Conservation (phyloP, 2,329 filamentous ascomycete species). For the Sphaerulina musiva region DNA sequence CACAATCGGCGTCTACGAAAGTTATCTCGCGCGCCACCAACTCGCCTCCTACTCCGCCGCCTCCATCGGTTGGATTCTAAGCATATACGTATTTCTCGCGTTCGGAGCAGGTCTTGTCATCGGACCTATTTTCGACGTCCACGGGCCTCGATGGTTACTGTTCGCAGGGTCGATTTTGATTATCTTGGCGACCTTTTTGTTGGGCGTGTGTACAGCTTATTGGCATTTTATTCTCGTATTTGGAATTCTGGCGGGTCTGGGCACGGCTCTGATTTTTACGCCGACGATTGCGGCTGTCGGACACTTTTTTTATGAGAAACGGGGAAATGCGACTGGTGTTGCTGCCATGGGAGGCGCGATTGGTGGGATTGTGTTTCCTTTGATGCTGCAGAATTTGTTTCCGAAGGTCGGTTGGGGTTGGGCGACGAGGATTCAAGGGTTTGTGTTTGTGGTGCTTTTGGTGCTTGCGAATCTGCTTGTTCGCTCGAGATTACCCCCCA, state of each 20-base stretch:
- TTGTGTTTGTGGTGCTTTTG: conserved; percentile 39
- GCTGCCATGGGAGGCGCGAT: conserved; percentile 60
- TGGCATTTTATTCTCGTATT: conserved; percentile 51
- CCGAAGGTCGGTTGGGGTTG: conserved; percentile 39
- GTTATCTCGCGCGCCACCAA: conserved; percentile 23
- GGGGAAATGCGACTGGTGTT: conserved; percentile 73
- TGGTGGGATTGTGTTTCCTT: conserved; percentile 42
- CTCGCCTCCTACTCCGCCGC: conserved; percentile 19
- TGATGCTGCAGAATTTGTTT: conserved; percentile 39
- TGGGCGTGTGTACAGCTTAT: conserved; percentile 55
- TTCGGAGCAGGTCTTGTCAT: conserved; percentile 27
- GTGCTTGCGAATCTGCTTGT: conserved; percentile 35
- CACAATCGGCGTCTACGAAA: conserved; percentile 36
- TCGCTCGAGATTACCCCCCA: conserved; percentile 39
- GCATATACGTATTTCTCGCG: conserved; percentile 25
- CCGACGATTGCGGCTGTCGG: conserved; percentile 70
- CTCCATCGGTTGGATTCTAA: conserved; percentile 28
- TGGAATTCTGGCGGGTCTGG: conserved; percentile 65
- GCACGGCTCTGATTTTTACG: conserved; percentile 72
- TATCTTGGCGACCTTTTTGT: conserved; percentile 55
- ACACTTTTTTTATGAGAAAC: conserved; percentile 69
- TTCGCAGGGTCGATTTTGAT: conserved; percentile 57
- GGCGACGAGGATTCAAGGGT: conserved; percentile 41
- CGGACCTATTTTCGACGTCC: conserved; percentile 27
- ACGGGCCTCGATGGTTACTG: conserved; percentile 52